Evolutionary conservation across 148 eudicot genomes (phyloP), one percentile per base, ranked within the genome.

Genomic region (Heliamphora exappendiculata): DNA sequence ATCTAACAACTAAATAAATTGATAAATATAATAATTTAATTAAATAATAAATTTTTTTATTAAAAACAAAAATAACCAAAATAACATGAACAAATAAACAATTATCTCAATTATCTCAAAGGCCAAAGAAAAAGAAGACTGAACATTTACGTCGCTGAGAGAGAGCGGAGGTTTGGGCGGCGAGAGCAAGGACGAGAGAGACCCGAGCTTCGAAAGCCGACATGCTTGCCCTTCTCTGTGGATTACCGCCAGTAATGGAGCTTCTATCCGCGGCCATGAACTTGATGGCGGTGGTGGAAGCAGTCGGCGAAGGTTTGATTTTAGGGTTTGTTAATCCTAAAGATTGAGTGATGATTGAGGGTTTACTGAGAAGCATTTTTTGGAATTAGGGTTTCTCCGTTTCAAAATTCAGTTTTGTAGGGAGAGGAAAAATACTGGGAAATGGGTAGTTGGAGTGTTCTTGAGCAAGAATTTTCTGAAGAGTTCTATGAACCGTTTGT

Each of bases 121-220:
- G n/a, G n/a, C 22, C 17, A 11, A 42, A 5, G 47, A 53, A 53
- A 53, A 20, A 17, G 36, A 67, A 33, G 45, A 13, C 20, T 50
- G 65, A 78, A 73, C 63, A 76, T 51, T 34, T 87, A 91, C 98
- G 77, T 60, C 93, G 92, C 76, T 89, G 88, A 47, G 97, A 86
- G 67, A 88, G 82, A 63, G 96, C 81, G 55, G 89, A 86, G 57
- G 97, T 83, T 72, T 94, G 98, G 66, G 93, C 72, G 49, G 97
- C 93, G 42, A 94, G 91, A 69, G 98, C 96, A 36, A 89, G 50
- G 73, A 94, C 84, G 70, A 94, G 98, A 67, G 98, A 94, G 57
- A 90, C 36, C 31, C 97, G 92, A 80, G 96, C 84, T 82, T 92
- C 96, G 36, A 79, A 73, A 36, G 91, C 85, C 2, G 95, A 90